These are phyloP conservation scores for Sequoia sempervirens DNA, from an alignment of 75 land plant species.

Conservation along the genomic window DNA sequence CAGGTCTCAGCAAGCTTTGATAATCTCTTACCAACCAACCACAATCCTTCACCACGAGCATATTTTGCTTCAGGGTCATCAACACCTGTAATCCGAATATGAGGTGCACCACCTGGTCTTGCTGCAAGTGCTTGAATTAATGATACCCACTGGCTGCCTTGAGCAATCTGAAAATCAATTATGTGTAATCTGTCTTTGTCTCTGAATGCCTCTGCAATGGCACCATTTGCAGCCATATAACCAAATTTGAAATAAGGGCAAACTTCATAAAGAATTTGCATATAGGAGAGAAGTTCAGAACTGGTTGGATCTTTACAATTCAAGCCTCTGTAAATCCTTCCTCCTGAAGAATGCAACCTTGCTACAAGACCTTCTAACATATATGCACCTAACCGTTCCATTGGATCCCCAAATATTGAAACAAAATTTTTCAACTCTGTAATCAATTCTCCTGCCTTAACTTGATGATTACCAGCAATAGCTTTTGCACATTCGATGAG, in stretches of 20 bases:
- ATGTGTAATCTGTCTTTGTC: conserved; percentile 52
- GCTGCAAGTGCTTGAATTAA: conserved; percentile 56
- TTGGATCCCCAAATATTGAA: conserved; percentile 68
- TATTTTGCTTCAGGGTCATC: conserved; percentile 34
- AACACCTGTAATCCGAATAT: conserved; percentile 48
- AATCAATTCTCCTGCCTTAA: conserved; percentile 39
- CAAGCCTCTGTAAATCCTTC: conserved; percentile 31
- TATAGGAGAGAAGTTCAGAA: conserved; percentile 45
- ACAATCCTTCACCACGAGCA: conserved; percentile 33
- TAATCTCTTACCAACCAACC: conserved; percentile 38
- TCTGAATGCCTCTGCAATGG: conserved; percentile 63
- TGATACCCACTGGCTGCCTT: conserved; percentile 58
- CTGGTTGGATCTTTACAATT: conserved; percentile 40
- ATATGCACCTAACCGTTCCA: conserved; percentile 85
- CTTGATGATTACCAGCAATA: conserved; percentile 35
- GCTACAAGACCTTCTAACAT: conserved; percentile 66
- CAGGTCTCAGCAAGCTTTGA: conserved; percentile 30
- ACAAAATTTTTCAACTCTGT: conserved; percentile 44
- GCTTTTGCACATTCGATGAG: conserved; percentile 69
- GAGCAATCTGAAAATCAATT: conserved; percentile 65
- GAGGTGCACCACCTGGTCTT: conserved; percentile 58
- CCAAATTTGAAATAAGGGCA: conserved; percentile 70
- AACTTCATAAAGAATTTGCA: conserved; percentile 55
- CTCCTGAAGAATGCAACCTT: conserved; percentile 37
- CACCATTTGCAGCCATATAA: conserved; percentile 71